Evolutionary conservation across 2,329 filamentous ascomycete species (phyloP).

Genomic region (Sphaerulina musiva): DNA sequence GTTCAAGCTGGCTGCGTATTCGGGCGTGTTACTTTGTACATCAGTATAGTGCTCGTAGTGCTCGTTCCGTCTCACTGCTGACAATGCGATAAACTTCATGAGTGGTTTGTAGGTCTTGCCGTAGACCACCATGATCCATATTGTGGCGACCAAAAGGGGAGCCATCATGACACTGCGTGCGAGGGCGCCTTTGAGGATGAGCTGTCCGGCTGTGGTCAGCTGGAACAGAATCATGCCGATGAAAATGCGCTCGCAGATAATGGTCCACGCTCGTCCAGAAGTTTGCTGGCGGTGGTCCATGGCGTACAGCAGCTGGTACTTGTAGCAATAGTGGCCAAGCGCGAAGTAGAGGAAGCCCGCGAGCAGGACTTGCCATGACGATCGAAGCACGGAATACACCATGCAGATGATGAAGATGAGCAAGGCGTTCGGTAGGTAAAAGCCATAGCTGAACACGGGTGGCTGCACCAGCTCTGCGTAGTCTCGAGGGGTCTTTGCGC

Average conservation of each 20-base stretch:
- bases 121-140: conserved; percentile 87
- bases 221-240: conserved; percentile 85
- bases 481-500: conserved; percentile 82
- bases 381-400: conserved; percentile 81
- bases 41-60: conserved; percentile 41
- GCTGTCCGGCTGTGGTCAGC: conserved; percentile 78
- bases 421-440: conserved; percentile 86
- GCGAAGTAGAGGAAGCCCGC: conserved; percentile 77
- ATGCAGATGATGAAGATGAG: conserved; percentile 92
- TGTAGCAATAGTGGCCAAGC: conserved; percentile 83
- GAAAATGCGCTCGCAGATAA: conserved; percentile 89
- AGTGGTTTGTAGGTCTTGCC: conserved; percentile 75
- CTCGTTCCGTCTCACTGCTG: conserved; percentile 66
- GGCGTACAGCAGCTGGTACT: conserved; percentile 94
- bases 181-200: conserved; percentile 68
- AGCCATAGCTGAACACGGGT: conserved; percentile 88
- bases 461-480: conserved; percentile 75
- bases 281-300: conserved; percentile 97
- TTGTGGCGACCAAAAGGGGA: conserved; percentile 69
- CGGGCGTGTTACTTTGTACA: conserved; percentile 28
- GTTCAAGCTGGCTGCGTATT: conserved; percentile 19
- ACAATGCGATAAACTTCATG: conserved; percentile 84
- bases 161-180: conserved; percentile 64
- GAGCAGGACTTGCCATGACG: conserved; percentile 72
- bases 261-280: conserved; percentile 88